Evolutionary conservation across 106 monocot species (phyloP).

Genomic region (Apostasia ramifera): DNA sequence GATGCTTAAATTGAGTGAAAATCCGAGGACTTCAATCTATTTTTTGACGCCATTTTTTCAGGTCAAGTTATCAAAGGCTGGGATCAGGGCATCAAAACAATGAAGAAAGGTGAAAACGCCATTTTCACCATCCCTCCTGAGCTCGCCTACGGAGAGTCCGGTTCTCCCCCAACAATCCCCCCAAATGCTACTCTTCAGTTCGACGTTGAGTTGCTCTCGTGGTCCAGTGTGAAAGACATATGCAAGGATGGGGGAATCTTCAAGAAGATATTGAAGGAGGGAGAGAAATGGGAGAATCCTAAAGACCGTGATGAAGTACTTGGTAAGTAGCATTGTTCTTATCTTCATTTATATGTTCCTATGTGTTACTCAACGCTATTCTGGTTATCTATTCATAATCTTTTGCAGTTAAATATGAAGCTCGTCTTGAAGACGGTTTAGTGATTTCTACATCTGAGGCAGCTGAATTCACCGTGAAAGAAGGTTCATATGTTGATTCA

Average conservation of each 20-base stretch:
- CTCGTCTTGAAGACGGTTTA: constrained; percentile 69
- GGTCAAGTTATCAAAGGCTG: constrained; percentile 74
- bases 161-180: constrained; percentile 55
- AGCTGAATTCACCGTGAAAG: constrained; percentile 85
- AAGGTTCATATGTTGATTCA: constrained; percentile 35
- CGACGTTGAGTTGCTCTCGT: constrained; percentile 81
- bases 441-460: constrained; percentile 64
- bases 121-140: constrained; percentile 64
- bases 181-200: constrained; percentile 71
- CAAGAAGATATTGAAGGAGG: constrained; percentile 65
- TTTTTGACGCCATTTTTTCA: not conserved
- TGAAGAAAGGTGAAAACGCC: constrained; percentile 74
- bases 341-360: not conserved
- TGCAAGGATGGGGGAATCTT: constrained; percentile 80
- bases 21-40: not conserved
- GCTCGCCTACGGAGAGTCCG: constrained; percentile 57
- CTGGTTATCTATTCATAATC: constrained; percentile 8
- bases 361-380: not conserved
- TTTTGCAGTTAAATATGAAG: constrained; percentile 71
- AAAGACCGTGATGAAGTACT: constrained; percentile 76
- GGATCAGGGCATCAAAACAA: constrained; percentile 64
- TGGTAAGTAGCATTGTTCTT: constrained; percentile 23
- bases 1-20: too few species aligned
- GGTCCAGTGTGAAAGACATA: constrained; percentile 73
- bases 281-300: constrained; percentile 89